Evolutionary conservation across 768 basidiomycete species (phyloP), one percentile per base, ranked within the genome.

Genomic region (Filobasidium floriforme): DNA sequence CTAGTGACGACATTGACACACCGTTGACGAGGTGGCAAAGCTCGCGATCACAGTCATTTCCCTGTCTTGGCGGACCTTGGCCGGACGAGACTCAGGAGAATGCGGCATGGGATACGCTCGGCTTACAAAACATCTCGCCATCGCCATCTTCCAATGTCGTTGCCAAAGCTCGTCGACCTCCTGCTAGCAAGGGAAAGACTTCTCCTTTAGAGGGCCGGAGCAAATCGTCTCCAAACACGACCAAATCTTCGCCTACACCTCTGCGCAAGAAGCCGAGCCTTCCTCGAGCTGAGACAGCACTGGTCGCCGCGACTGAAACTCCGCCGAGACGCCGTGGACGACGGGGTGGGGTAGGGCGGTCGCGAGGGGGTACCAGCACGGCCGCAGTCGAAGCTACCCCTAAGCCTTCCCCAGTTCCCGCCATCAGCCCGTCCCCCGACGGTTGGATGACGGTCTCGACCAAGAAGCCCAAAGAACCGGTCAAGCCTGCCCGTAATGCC

Each of bases 401-500:
- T 22, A 14, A 57, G 54, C 14, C n/a, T 6, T 5, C 54, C 54
- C 5, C 3, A 2, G 12, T 24, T 26, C 4, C 22, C 24, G 29
- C 7, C 24, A 32, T 37, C 4, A 37, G 4, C 9, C 9, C 32
- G 32, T 37, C 29, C 26, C 54, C 29, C 6, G 54, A 57, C 14
- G 54, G 54, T 1, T 57, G 54, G 54, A 57, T 57, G 54, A 57
- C 54, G 15, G 54, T 57, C 22, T 15, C 54, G 14, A 6, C 29
- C 22, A 57, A 32, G 24, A 57, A 57, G n/a, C 22, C 54, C 24
- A 57, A 57, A 57, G 54, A 57, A 24, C 22, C 46, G 18, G 46
- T 49, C 12, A 49, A 49, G 46, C 18, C 46, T 49, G 22, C 46
- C 5, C 18, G 15, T 49, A 22, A 2, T 49, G 46, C 5, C 2